Conservation (phyloP, 805 yeast genomes). For the Hanseniaspora valbyensis region DNA sequence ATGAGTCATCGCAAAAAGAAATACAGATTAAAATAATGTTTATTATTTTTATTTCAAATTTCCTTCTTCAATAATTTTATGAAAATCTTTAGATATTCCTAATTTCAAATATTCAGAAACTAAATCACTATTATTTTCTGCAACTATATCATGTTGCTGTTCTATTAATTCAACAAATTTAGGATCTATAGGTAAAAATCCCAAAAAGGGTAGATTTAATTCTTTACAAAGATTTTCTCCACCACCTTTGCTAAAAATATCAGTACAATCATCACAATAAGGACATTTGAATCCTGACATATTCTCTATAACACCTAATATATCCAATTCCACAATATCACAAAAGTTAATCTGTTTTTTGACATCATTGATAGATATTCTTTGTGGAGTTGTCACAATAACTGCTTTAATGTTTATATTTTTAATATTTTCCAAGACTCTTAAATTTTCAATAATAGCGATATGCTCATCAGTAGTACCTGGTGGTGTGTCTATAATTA, state of each 20-base stretch:
- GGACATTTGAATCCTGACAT: conserved; percentile 98
- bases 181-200: conserved; percentile 90
- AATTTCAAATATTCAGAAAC: conserved; percentile 31
- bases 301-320: conserved; percentile 84
- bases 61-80: conserved; percentile 32
- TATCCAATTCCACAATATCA: conserved; percentile 63
- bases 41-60: conserved; percentile 17
- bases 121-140: conserved; percentile 21
- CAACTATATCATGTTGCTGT: conserved; percentile 23
- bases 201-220: conserved; percentile 57
- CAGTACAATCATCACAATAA: conserved; percentile 79
- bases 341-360: conserved; percentile 90
- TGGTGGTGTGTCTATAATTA: conserved; percentile 94
- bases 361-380: conserved; percentile 87
- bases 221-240: conserved; percentile 62
- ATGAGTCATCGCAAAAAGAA: too few species aligned
- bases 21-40: too few species aligned
- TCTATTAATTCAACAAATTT: conserved; percentile 82
- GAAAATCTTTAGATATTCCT: conserved; percentile 34
- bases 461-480: conserved; percentile 98
- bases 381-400: conserved; percentile 92
- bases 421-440: conserved; percentile 26
- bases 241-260: conserved; percentile 89
- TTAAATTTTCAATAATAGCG: conserved; percentile 83
- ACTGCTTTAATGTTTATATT: conserved; percentile 47